Conservation (phyloP, 2,329 filamentous ascomycete genomes). For the Fusarium incarnatum region DNA sequence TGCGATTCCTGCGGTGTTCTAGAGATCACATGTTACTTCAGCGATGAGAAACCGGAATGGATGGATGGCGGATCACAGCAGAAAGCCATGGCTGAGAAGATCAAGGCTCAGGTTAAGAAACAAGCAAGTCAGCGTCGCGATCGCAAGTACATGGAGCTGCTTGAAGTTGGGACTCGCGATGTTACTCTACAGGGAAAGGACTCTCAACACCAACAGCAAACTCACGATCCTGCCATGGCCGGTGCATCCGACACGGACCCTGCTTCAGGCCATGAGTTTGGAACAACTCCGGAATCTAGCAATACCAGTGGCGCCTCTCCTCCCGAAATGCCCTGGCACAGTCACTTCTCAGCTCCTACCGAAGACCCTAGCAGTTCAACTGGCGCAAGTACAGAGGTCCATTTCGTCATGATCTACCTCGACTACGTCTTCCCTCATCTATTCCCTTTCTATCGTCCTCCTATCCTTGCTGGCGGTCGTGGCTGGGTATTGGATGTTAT, state of each 20-base stretch:
- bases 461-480: slow-evolving; percentile 66
- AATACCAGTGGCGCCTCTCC: slow-evolving; percentile 49
- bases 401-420: slow-evolving; percentile 68
- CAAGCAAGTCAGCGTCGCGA: slow-evolving; percentile 64
- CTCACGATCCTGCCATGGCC: slow-evolving; percentile 24
- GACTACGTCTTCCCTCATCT: slow-evolving; percentile 72
- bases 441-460: slow-evolving; percentile 71
- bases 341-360: slow-evolving; percentile 42
- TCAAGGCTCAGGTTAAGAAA: slow-evolving; percentile 69
- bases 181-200: slow-evolving; percentile 36
- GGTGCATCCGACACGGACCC: slow-evolving; percentile 48
- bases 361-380: slow-evolving; percentile 38
- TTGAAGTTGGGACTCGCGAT: slow-evolving; percentile 51
- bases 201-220: slow-evolving; percentile 13
- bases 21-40: slow-evolving; percentile 68
- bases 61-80: slow-evolving; percentile 66
- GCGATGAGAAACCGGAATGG: slow-evolving; percentile 66
- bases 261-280: slow-evolving; percentile 39
- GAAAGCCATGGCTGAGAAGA: slow-evolving; percentile 61
- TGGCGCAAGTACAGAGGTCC: slow-evolving; percentile 50
- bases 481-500: slow-evolving; percentile 70
- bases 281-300: slow-evolving; percentile 48
- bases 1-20: slow-evolving; percentile 64
- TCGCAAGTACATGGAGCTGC: slow-evolving; percentile 59
- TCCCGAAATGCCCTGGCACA: slow-evolving; percentile 51